Base-by-base conservation (phyloP, 495 filamentous ascomycete species). In the Penicillium maclennaniae region DNA sequence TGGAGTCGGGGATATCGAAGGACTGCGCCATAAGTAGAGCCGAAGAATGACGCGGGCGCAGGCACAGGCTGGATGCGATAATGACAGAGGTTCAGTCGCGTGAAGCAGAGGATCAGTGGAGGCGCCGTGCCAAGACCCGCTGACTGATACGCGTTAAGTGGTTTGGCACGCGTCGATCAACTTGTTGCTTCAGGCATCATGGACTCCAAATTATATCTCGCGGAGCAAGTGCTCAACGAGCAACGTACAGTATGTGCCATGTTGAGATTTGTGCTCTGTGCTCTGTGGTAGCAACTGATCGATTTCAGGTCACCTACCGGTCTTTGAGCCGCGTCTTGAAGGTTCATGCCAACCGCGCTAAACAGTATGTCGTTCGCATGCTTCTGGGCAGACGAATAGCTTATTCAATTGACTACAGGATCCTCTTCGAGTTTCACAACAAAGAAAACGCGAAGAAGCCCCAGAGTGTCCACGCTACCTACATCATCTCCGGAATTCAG, bases 361-460 rank as follows among this genome's bases (percentile, higher is more conserved):
- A 96, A 71, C 82, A 91, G 89, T 88, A 71, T 55, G 72, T 72
- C 43, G 26, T 46, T n/a, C 46, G 47, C 10, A 45, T 39, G 10
- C 12, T 19, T 4, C 25, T 42, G 23, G 17, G 28, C 15, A 4
- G 17, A 5, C 12, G 20, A n/a, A 12, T 39, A 20, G n/a, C 31
- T 43, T 7, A 31, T 16, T 42, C 12, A 50, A 8, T 28, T 48
- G 8, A 9, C 9, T 15, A n/a, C 44, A 93, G 92, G 60, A 92
- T 97, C 79, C 83, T 98, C 1, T 95, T 85, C 68, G 92, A 96
- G 14, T 97, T 96, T 59, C 80, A 97, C 67, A 74, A 72, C 43
- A 79, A 71, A 41, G 87, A 96, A 73, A 96, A 92, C 69, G 77
- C 74, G 28, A 90, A 87, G 64, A 87, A 83, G 41, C 83, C 89